These are phyloP conservation scores for Silene coronaria DNA, from an alignment of 179 eudicot species.

Conservation along the genomic window DNA sequence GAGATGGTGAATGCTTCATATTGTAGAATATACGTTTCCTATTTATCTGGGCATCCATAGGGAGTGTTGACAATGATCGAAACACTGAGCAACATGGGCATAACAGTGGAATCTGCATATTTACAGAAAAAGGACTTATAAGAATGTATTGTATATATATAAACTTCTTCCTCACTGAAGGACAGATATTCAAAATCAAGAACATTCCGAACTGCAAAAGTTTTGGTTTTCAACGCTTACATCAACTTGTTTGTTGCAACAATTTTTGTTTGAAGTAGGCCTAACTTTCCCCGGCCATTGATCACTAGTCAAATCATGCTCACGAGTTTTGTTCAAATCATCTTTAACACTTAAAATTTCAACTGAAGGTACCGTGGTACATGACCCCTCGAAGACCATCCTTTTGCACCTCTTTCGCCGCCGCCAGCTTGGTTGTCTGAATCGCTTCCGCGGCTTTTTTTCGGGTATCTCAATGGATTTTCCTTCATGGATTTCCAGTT, in stretches of 20 bases:
- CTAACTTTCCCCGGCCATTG: neutral
- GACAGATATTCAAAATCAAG: neutral
- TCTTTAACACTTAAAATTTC: slow-evolving; percentile 10
- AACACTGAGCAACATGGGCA: slow-evolving; percentile 63
- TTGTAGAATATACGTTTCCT: slow-evolving; percentile 54
- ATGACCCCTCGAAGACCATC: slow-evolving; percentile 22
- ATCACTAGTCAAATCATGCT: slow-evolving; percentile 9
- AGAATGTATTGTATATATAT: neutral
- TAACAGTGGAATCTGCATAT: slow-evolving; percentile 36
- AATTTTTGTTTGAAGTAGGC: slow-evolving; percentile 9
- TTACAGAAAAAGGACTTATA: slow-evolving; percentile 6
- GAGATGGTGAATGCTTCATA: slow-evolving; percentile 33
- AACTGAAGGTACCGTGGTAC: slow-evolving; percentile 20
- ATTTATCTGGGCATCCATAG: slow-evolving; percentile 38
- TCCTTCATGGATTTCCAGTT: slow-evolving; percentile 11
- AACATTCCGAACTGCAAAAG: neutral
- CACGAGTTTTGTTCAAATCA: slow-evolving; percentile 21
- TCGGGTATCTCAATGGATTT: slow-evolving; percentile 10
- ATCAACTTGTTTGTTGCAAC: slow-evolving; percentile 12
- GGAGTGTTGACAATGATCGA: slow-evolving; percentile 34
- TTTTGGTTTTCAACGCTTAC: slow-evolving; percentile 2
- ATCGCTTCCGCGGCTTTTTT: slow-evolving; percentile 35
- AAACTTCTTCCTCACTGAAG: neutral
- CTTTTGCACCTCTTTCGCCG: slow-evolving; percentile 44
- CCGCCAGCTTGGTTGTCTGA: slow-evolving; percentile 50